A percentile compares a stretch with the other conserved stretches of the same genome.
Evolutionary conservation across 2,329 filamentous ascomycete genomes (phyloP).

Genomic region (Xylaria sp.): DNA sequence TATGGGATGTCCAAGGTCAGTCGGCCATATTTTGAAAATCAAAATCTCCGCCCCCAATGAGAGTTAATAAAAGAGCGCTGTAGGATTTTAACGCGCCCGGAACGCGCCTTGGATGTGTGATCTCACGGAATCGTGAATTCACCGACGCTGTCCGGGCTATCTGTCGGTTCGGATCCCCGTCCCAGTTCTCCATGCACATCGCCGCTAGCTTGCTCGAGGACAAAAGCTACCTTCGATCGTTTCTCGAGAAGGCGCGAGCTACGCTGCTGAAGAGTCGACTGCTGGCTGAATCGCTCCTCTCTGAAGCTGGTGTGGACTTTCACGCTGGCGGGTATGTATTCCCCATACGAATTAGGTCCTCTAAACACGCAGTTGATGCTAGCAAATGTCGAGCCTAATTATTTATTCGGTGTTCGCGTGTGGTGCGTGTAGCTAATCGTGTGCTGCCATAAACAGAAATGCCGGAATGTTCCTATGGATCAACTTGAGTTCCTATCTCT

Average conservation of each 20-base stretch:
- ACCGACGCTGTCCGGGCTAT: slow-evolving; percentile 29
- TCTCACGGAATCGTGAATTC: slow-evolving; percentile 30
- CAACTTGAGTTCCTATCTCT: slow-evolving; percentile 28
- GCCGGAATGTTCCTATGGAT: slow-evolving; percentile 34
- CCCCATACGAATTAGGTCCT: not conserved
- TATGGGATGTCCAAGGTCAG: slow-evolving; percentile 35
- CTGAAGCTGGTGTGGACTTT: slow-evolving; percentile 25
- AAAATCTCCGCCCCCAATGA: no score
- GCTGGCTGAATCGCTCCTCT: slow-evolving; percentile 28
- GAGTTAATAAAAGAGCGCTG: no score
- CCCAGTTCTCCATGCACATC: slow-evolving; percentile 33
- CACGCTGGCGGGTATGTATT: slow-evolving; percentile 29
- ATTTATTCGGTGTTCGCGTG: not conserved
- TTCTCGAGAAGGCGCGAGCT: slow-evolving; percentile 26
- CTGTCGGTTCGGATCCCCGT: slow-evolving; percentile 33
- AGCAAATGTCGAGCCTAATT: no score
- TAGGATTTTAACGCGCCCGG: slow-evolving; percentile 32
- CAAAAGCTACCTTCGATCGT: slow-evolving; percentile 23
- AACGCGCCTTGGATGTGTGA: slow-evolving; percentile 33
- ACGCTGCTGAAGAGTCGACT: slow-evolving; percentile 18
- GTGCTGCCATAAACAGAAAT: slow-evolving; percentile 19
- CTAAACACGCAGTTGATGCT: not conserved
- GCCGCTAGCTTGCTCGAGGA: slow-evolving; percentile 33
- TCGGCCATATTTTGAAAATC: no score
- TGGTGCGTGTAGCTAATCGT: not conserved